Conservation (phyloP, 2,329 filamentous ascomycete genomes). For the Calonectria henricotiae region DNA sequence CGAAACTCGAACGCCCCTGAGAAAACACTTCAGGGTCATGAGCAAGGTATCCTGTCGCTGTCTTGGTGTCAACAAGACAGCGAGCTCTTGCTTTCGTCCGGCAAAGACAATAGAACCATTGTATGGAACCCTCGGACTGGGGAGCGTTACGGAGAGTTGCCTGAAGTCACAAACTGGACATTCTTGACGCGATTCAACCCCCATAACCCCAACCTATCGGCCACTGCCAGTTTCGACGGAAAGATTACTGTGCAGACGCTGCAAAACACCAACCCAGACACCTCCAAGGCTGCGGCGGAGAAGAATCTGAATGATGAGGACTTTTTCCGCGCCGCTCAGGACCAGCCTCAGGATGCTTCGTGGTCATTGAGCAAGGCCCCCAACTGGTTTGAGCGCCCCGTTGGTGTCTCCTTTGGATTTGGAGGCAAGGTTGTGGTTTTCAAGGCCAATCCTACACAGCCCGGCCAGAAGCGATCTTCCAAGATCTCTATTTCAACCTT, state of each 20-base stretch:
- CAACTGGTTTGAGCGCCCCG: conserved; percentile 90
- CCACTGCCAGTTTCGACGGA: conserved; percentile 97
- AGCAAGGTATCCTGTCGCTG: conserved; percentile 92
- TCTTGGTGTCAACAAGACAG: conserved; percentile 96
- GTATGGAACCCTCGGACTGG: conserved; percentile 97
- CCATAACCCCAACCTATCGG: conserved; percentile 90
- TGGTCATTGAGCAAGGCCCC: conserved; percentile 91
- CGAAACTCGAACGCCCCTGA: conserved; percentile 97
- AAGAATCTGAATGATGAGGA: conserved; percentile 89
- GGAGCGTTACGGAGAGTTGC: conserved; percentile 90
- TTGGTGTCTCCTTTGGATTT: conserved; percentile 93
- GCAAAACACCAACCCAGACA: conserved; percentile 90
- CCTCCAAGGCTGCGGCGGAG: conserved; percentile 78
- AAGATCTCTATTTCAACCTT: conserved; percentile 91
- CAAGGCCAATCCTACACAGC: conserved; percentile 70
- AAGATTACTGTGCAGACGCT: conserved; percentile 95
- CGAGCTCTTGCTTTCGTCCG: conserved; percentile 90
- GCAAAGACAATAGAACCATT: conserved; percentile 96
- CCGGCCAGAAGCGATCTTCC: conserved; percentile 79
- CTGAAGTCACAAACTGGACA: conserved; percentile 99
- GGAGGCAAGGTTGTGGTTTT: conserved; percentile 92
- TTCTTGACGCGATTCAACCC: conserved; percentile 97
- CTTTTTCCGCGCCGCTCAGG: conserved; percentile 95
- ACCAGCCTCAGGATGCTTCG: conserved; percentile 89
- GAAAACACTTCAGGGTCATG: conserved; percentile 89